Conservation (phyloP, 176 grass and related monocot species). For the Saccharum officinarum region DNA sequence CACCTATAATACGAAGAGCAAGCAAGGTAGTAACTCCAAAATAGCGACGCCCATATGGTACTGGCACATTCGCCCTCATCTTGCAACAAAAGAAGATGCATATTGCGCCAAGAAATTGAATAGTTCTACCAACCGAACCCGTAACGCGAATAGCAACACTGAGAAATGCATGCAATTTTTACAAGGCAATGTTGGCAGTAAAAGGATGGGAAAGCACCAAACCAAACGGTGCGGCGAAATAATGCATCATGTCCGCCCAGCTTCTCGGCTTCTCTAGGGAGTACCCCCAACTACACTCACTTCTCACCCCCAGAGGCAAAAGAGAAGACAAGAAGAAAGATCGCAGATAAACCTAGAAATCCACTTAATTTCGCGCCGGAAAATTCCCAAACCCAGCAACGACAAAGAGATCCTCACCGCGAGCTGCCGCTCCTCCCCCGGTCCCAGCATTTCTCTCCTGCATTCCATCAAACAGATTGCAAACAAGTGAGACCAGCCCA, state of each 20-base stretch:
- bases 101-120: not conserved
- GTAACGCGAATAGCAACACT: not conserved
- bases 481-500: not conserved
- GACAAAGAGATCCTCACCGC: not conserved
- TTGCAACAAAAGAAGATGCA: not conserved
- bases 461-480: slow-evolving; percentile 45
- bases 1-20: not conserved
- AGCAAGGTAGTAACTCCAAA: not conserved
- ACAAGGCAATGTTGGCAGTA: not conserved
- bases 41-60: not conserved
- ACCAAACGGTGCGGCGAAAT: not conserved
- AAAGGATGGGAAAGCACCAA: not conserved
- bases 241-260: not conserved
- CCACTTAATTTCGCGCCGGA: too few relatives aligned
- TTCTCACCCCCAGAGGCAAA: not conserved
- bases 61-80: not conserved
- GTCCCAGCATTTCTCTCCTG: slow-evolving; percentile 4
- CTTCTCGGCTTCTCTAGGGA: not conserved
- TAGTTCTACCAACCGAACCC: not conserved
- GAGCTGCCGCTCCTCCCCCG: not conserved
- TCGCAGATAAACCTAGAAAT: not conserved
- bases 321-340: not conserved
- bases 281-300: not conserved
- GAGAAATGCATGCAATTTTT: not conserved
- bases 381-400: not conserved